phyloP scores from a whole-genome alignment of 2,329 filamentous ascomycete genomes.

The Trichophyton simii region DNA sequence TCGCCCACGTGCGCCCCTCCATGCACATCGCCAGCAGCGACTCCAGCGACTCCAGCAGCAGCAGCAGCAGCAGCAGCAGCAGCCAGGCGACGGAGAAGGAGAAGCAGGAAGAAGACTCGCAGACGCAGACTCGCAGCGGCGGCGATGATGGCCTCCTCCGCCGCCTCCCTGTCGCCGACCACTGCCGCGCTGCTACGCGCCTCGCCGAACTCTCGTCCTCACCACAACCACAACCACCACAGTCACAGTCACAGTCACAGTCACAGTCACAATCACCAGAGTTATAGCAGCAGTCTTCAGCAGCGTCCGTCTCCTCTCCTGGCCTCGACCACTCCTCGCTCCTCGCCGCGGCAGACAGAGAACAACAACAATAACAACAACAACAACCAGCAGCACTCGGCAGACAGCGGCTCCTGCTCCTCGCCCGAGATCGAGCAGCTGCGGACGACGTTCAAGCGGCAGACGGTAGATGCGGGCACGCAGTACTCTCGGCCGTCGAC shows the following conservation, averaged over 20 bases:
- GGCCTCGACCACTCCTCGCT: slow-evolving; percentile 12
- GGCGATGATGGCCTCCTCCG: neutral
- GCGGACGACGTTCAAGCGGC: slow-evolving; percentile 16
- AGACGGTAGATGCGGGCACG: slow-evolving; percentile 40
- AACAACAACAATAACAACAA: neutral
- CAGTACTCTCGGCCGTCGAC: slow-evolving; percentile 42
- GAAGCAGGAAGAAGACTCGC: neutral
- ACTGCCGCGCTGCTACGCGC: slow-evolving; percentile 26
- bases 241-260: too few species aligned
- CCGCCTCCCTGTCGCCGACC: neutral
- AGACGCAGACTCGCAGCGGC: neutral
- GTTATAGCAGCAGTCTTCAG: neutral
- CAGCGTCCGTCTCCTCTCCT: neutral
- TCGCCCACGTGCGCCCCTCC: slow-evolving; percentile 14
- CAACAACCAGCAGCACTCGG: slow-evolving; percentile 5
- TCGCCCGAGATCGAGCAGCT: slow-evolving; percentile 7
- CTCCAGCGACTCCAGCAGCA: neutral
- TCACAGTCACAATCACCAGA: too few species aligned
- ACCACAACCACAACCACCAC: too few species aligned
- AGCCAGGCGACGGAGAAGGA: neutral
- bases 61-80: neutral
- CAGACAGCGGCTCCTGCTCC: slow-evolving; percentile 13
- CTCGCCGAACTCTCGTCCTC: slow-evolving; percentile 12
- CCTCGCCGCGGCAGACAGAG: neutral
- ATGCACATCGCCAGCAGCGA: neutral